Conservation (phyloP, 148 eudicot species). For the Rhododendron ferrugineum region DNA sequence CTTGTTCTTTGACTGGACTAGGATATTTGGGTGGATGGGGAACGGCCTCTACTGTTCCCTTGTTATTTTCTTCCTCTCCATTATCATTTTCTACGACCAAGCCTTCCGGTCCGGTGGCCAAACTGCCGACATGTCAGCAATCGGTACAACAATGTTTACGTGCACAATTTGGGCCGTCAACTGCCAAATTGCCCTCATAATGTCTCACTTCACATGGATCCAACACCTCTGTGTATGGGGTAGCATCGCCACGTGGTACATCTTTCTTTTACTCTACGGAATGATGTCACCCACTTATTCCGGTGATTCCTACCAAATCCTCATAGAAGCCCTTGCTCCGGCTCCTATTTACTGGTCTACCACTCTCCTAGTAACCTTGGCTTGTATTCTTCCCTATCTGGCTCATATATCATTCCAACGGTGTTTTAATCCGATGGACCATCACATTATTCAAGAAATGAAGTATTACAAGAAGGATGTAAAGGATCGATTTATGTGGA, state of each 20-base stretch:
- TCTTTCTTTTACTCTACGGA: conserved; percentile 54
- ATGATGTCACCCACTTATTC: conserved; percentile 29
- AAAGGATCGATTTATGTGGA: conserved; percentile 66
- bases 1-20: conserved; percentile 68
- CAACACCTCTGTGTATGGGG: conserved; percentile 67
- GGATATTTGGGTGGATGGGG: conserved; percentile 72
- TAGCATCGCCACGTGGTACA: conserved; percentile 55
- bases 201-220: conserved; percentile 78
- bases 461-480: conserved; percentile 63
- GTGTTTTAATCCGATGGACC: conserved; percentile 56
- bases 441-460: conserved; percentile 74
- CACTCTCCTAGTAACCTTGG: conserved; percentile 41
- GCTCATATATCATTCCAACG: conserved; percentile 62
- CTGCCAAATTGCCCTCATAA: conserved; percentile 57
- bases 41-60: conserved; percentile 71
- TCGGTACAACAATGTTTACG: conserved; percentile 74
- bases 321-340: conserved; percentile 48
- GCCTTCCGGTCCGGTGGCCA: conserved; percentile 59
- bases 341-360: conserved; percentile 54
- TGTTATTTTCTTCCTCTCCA: conserved; percentile 51
- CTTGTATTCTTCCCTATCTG: conserved; percentile 49
- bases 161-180: conserved; percentile 66
- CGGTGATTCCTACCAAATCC: conserved; percentile 32
- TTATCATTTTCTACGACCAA: conserved; percentile 44
- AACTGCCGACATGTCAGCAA: conserved; percentile 57